Conservation (phyloP, 202 grass and related monocot genomes). For the Elaeis oleifera region DNA sequence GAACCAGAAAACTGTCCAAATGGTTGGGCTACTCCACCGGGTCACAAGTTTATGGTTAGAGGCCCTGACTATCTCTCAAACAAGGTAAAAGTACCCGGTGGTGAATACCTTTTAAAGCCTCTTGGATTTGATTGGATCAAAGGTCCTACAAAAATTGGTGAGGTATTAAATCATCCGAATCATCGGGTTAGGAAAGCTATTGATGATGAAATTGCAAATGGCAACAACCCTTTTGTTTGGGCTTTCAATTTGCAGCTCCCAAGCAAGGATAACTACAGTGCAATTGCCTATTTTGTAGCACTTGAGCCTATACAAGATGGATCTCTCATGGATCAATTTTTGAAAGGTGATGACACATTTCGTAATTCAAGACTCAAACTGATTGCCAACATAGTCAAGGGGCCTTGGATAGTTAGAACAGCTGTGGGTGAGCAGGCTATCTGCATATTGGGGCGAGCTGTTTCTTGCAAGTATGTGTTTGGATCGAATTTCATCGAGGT, state of each 20-base stretch:
- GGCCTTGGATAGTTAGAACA: slow-evolving; percentile 86
- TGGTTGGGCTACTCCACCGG: slow-evolving; percentile 61
- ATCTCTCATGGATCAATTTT: slow-evolving; percentile 70
- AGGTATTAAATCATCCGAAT: slow-evolving; percentile 61
- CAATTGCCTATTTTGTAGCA: slow-evolving; percentile 62
- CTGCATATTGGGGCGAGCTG: slow-evolving; percentile 72
- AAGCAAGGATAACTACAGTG: slow-evolving; percentile 71
- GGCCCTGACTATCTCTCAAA: slow-evolving; percentile 70
- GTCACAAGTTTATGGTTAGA: slow-evolving; percentile 74
- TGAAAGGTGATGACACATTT: slow-evolving; percentile 82
- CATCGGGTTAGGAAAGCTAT: slow-evolving; percentile 72
- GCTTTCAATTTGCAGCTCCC: slow-evolving; percentile 94
- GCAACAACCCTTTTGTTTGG: slow-evolving; percentile 78
- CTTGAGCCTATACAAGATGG: slow-evolving; percentile 48
- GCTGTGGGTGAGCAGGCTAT: slow-evolving; percentile 96
- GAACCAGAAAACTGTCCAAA: slow-evolving; percentile 39
- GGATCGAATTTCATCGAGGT: slow-evolving; percentile 77
- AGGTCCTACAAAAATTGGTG: slow-evolving; percentile 48
- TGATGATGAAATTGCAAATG: slow-evolving; percentile 39
- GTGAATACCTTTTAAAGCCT: slow-evolving; percentile 73
- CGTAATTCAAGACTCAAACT: slow-evolving; percentile 87
- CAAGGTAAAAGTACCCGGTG: slow-evolving; percentile 69
- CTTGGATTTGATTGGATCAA: slow-evolving; percentile 93
- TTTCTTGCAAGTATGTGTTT: slow-evolving; percentile 68
- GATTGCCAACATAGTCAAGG: slow-evolving; percentile 77